Conservation (phyloP, 352 stramenopile genomes). For the Pythium aristosporum region DNA sequence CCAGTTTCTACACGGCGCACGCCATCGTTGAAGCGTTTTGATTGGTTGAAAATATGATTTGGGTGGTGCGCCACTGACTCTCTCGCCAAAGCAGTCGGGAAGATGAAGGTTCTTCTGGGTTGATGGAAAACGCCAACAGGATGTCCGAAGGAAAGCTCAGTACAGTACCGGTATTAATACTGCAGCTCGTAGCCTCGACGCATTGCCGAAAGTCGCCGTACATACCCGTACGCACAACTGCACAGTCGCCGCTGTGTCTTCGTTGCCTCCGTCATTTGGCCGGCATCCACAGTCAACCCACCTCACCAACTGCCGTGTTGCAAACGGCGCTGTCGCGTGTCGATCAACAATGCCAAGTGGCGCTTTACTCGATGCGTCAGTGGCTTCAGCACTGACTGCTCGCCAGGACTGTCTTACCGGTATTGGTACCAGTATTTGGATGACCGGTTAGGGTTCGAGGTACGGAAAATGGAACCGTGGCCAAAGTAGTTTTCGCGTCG, state of each 20-base stretch:
- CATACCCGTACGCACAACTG: no score
- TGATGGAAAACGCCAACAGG: slow-evolving; percentile 14
- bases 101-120: not conserved
- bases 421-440: slow-evolving; percentile 10
- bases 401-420: not conserved
- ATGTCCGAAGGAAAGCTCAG: not conserved
- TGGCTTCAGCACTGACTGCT: not conserved
- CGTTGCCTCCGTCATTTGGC: no score
- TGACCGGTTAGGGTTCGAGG: slow-evolving; percentile 22
- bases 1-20: slow-evolving; percentile 17
- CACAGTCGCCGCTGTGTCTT: no score
- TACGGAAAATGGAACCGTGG: not conserved
- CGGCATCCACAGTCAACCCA: not conserved
- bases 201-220: no score
- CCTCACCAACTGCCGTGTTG: not conserved
- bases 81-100: slow-evolving; percentile 11
- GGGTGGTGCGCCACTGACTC: slow-evolving; percentile 22
- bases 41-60: slow-evolving; percentile 24
- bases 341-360: not conserved
- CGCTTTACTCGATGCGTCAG: slow-evolving; percentile 7
- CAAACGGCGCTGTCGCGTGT: not conserved
- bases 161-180: no score
- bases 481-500: slow-evolving; percentile 21
- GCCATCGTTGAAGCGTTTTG: not conserved
- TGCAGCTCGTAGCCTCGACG: no score